phyloP scores from a whole-genome alignment of 148 eudicot genomes.

The Pouteria glomerata region DNA sequence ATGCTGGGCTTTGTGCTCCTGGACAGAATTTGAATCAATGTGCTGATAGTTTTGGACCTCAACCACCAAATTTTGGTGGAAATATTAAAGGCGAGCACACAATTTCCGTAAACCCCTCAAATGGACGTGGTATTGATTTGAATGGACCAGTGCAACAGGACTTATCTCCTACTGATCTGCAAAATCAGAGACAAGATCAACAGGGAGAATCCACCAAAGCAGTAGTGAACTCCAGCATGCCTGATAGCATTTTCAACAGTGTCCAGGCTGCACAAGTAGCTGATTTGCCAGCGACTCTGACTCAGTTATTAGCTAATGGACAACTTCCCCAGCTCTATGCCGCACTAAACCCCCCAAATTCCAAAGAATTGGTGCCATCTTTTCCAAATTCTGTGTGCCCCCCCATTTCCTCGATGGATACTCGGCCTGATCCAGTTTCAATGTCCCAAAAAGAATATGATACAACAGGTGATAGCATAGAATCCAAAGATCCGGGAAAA shows the following conservation, averaged over 20 bases:
- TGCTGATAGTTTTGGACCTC: conserved; percentile 18
- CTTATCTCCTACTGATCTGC: conserved; percentile 19
- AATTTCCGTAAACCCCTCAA: conserved; percentile 17
- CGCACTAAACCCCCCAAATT: conserved; percentile 23
- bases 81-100: conserved; percentile 18
- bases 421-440: conserved; percentile 27
- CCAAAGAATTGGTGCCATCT: conserved; percentile 22
- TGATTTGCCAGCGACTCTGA: conserved; percentile 36
- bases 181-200: conserved; percentile 23
- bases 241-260: conserved; percentile 23
- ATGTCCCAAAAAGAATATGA: conserved; percentile 25
- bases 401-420: background rate
- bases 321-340: conserved; percentile 41
- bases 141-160: conserved; percentile 20
- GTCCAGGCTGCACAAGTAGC: conserved; percentile 38
- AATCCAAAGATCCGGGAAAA: background rate
- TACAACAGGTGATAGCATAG: conserved; percentile 25
- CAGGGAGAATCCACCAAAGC: conserved; percentile 22
- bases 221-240: conserved; percentile 19
- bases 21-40: conserved; percentile 29
- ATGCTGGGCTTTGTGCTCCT: conserved; percentile 20
- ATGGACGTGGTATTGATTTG: conserved; percentile 17
- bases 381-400: conserved; percentile 7
- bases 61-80: conserved; percentile 21
- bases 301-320: conserved; percentile 42